Base-by-base conservation (phyloP, 345 rosid genomes). In the Murraya paniculata region DNA sequence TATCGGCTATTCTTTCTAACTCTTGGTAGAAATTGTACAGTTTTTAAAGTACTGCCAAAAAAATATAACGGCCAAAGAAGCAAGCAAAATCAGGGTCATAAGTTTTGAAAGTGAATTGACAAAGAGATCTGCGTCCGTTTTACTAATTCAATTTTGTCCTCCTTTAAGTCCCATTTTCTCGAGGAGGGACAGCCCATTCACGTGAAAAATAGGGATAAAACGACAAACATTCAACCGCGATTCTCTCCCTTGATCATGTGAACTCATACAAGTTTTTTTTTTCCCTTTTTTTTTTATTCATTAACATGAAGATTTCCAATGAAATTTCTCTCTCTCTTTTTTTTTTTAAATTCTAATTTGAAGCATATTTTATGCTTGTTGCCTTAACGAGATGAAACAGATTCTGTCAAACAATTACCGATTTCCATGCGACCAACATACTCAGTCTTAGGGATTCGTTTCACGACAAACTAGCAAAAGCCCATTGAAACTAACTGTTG, bases 381-480 rank as follows among this genome's bases (percentile, higher is more conserved):
- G 50, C 16, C 11, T 45, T 50, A 50, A 71, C 38, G 16, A 6
- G 28, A 9, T 53, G 24, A 50, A 53, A 16, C 30, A 30, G 35
- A 19, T 60, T 73, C 25, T 30, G 6, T 75, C 13, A 18, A 60
- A 31, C 45, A 50, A 41, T 72, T 74, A n/a, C 50, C n/a, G 39
- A 66, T 75, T 31, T 57, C 41, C 25, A 71, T n/a, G 27, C 81
- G 86, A 84, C 91, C 87, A 84, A 87, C 91, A 87, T 88, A 65
- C 90, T 82, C 84, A 53, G 76, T 53, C 76, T 71, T 82, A 2
- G 82, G 85, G 82, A 82, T 80, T 82, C 72, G 71, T 67, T 21
- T 68, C 69, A 11, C 18, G 78, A 65, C 68, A 55, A 2, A 8
- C 9, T 69, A 7, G 28, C 4, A 45, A 41, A 33, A 41, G 14